Evolutionary conservation across 257 asterid species (phyloP), one percentile per base, ranked within the genome.

Genomic region (Lycium ferocissimum): DNA sequence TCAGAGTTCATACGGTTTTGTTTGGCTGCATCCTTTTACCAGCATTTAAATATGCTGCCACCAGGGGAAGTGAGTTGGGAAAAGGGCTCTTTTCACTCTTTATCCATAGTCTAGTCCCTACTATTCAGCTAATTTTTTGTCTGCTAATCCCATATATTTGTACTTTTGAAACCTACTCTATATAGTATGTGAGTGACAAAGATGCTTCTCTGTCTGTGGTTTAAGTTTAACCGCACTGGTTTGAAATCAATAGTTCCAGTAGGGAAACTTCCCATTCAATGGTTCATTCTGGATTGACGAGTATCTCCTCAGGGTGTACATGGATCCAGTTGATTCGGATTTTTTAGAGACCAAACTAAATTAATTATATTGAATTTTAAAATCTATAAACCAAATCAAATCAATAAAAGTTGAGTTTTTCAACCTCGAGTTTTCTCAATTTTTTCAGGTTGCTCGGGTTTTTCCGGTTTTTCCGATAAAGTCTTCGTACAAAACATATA

Each of bases 1-100:
- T 76, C 81, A 76, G 62, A 7, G 13, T 47, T 47, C 61, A 75
- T 61, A 76, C 26, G 45, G n/a, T 76, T 7, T 76, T 49, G 81
- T 76, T 76, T 76, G 81, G 45, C 47, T 49, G 22, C 45, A 75
- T 59, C 0, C 26, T 59, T 1, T 56, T 56, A 4, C 61, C 7
- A 58, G 2, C 22, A 18, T 75, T 49, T 75, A n/a, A 13, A 49
- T 76, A 49, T 76, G 63, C 47, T 76, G 47, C 22, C 81, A 51
- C 62, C 26, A 76, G 62, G 45, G 45, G 63, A 76, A 51, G n/a
- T 20, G 40, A 73, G 38, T 58, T 6, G 65, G 65, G 65, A 58
- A 58, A 18, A 58, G 65, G 17, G 26, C 65, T 58, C 6, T 57
- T 6, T 2, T 13, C 15, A 17, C 10, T 45, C 37, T 45, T 6